Evolutionary conservation across 139 green algal species (phyloP).

Genomic region (Tetraselmis striata): DNA sequence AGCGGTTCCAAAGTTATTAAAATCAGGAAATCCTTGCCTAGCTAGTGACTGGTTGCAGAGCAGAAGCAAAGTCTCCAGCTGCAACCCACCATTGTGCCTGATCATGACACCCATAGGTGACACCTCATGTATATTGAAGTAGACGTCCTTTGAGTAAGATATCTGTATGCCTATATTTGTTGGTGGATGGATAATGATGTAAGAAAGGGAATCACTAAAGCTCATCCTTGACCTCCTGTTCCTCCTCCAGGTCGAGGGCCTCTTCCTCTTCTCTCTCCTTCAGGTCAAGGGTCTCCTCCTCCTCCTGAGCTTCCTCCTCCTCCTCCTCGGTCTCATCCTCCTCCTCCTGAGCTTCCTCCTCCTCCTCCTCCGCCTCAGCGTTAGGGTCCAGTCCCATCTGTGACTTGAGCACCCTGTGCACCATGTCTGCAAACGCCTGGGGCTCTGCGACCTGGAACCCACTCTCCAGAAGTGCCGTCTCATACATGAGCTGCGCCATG

Average conservation of each 20-base stretch:
- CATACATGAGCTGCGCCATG: slow-evolving; percentile 77
- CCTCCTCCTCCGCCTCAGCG: background rate
- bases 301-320: background rate
- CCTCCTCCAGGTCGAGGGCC: background rate
- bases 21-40: too few species aligned
- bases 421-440: slow-evolving; percentile 36
- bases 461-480: slow-evolving; percentile 86
- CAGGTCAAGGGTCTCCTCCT: background rate
- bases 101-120: too few species aligned
- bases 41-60: too few species aligned
- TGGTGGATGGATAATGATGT: too few species aligned
- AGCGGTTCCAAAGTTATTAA: too few species aligned
- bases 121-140: too few species aligned
- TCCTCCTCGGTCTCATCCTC: background rate
- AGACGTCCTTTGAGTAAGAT: too few species aligned
- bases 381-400: background rate
- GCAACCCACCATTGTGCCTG: too few species aligned
- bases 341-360: background rate
- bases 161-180: too few species aligned
- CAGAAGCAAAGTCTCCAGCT: too few species aligned
- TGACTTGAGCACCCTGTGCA: background rate
- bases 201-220: too few species aligned
- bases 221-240: background rate
- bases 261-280: background rate
- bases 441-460: slow-evolving; percentile 73